These are phyloP conservation scores for Plenodomus biglobosus DNA, from an alignment of 2,329 filamentous ascomycete species.

Conservation along the genomic window DNA sequence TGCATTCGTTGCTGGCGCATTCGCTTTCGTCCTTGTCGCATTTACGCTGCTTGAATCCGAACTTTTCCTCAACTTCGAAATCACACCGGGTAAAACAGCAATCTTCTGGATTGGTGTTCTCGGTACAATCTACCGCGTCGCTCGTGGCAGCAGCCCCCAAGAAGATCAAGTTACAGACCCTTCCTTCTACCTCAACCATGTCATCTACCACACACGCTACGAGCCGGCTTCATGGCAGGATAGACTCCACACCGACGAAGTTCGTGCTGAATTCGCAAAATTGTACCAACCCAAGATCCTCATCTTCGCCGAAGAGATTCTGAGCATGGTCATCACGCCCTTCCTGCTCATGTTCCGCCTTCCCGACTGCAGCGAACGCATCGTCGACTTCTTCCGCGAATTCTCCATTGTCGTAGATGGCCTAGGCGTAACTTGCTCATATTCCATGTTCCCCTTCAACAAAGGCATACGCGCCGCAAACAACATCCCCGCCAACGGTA, in stretches of 20 bases:
- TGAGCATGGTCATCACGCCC: constrained; percentile 90
- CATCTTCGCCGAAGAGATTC: constrained; percentile 88
- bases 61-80: constrained; percentile 86
- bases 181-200: constrained; percentile 81
- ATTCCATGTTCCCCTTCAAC: constrained; percentile 96
- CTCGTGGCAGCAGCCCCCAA: constrained; percentile 77
- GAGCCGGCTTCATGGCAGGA: constrained; percentile 86
- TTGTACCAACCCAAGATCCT: constrained; percentile 91
- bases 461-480: constrained; percentile 63
- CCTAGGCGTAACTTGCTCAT: constrained; percentile 93
- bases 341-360: constrained; percentile 85
- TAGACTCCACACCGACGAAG: constrained; percentile 89
- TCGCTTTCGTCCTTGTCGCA: constrained; percentile 81
- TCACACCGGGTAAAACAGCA: constrained; percentile 83
- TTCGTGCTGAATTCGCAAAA: constrained; percentile 84
- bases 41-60: constrained; percentile 89
- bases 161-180: constrained; percentile 91
- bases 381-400: constrained; percentile 97
- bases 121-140: constrained; percentile 78
- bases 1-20: constrained; percentile 81
- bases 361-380: constrained; percentile 83
- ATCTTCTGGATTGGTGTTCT: constrained; percentile 88
- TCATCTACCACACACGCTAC: constrained; percentile 92
- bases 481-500: constrained; percentile 48
- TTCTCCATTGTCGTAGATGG: constrained; percentile 97